Percentiles rank a stretch among this genome's conserved stretches.
Evolutionary conservation across 768 basidiomycete species (phyloP).

Genomic region (Candolleomyces eurysporus): DNA sequence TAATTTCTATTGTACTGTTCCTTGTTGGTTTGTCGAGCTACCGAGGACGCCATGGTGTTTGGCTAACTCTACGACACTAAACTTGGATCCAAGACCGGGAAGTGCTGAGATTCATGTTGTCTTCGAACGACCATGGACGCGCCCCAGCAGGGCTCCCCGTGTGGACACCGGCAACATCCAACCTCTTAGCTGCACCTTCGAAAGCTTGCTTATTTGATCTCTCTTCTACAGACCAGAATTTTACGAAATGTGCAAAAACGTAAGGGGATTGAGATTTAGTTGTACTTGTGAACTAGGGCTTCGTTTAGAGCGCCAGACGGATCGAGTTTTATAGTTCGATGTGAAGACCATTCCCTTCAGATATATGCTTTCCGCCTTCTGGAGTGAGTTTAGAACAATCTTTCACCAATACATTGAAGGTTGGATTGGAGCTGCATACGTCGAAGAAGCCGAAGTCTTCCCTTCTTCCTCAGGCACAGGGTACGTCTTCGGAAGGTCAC

Average conservation of each 20-base stretch:
- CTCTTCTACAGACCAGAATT: slow-evolving; percentile 29
- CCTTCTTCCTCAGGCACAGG: not conserved
- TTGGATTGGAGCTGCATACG: slow-evolving; percentile 68
- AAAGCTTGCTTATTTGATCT: slow-evolving; percentile 11
- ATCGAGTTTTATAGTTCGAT: slow-evolving; percentile 59
- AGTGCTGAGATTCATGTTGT: not conserved
- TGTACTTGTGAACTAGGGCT: not conserved
- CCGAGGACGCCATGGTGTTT: no score
- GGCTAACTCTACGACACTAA: no score
- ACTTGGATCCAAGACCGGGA: no score
- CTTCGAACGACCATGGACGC: not conserved
- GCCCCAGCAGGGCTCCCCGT: not conserved
- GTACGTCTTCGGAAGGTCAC: not conserved
- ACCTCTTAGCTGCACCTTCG: slow-evolving; percentile 18
- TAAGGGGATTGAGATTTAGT: slow-evolving; percentile 13
- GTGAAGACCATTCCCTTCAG: slow-evolving; percentile 69
- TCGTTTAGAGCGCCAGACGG: slow-evolving; percentile 71
- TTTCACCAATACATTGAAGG: slow-evolving; percentile 42
- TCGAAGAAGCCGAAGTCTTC: slow-evolving; percentile 60
- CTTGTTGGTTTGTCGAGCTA: no score
- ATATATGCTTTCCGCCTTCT: slow-evolving; percentile 32
- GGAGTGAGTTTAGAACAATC: slow-evolving; percentile 23
- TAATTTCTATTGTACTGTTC: no score
- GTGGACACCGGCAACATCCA: slow-evolving; percentile 31
- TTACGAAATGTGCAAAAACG: slow-evolving; percentile 58